phyloP scores from a whole-genome alignment of 768 basidiomycete genomes.

The Auriscalpium orientale region DNA sequence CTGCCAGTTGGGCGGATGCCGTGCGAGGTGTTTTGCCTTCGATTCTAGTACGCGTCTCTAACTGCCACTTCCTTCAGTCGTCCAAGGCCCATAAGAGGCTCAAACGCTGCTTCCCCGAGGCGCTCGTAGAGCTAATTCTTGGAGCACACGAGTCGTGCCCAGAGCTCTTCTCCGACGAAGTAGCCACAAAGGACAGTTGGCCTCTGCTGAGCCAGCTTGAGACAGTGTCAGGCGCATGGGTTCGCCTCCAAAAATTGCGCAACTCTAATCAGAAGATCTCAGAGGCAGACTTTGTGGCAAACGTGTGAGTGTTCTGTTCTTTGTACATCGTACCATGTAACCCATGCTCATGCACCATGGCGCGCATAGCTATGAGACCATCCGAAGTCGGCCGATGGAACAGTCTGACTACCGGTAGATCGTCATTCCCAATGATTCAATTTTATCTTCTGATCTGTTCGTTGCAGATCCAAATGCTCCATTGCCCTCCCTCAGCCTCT shows the following conservation, averaged over 20 bases:
- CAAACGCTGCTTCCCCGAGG: constrained; percentile 16
- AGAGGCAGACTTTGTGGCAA: constrained; percentile 48
- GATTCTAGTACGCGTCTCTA: neutral
- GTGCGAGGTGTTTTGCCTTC: constrained; percentile 18
- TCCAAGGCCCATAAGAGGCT: constrained; percentile 22
- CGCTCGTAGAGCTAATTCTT: constrained; percentile 26
- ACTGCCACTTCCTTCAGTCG: constrained; percentile 10
- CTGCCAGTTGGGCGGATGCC: constrained; percentile 36
- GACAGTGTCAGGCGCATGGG: constrained; percentile 38
- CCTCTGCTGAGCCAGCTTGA: constrained; percentile 31
- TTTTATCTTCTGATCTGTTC: constrained; percentile 2
- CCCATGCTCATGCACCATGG: neutral
- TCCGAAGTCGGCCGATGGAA: constrained; percentile 39
- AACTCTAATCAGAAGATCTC: constrained; percentile 39
- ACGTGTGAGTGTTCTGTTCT: constrained; percentile 33
- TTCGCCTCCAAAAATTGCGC: constrained; percentile 35
- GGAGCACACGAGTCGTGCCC: constrained; percentile 29
- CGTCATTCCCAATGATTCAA: neutral
- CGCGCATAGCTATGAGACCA: constrained; percentile 35
- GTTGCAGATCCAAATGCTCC: constrained; percentile 38
- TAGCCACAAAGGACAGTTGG: constrained; percentile 12
- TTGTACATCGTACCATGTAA: neutral
- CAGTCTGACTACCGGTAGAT: constrained; percentile 36
- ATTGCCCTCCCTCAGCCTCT: constrained; percentile 42
- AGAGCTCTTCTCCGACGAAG: constrained; percentile 30